Conservation (phyloP, 2,329 filamentous ascomycete species). For the Trichoderma simmonsii region DNA sequence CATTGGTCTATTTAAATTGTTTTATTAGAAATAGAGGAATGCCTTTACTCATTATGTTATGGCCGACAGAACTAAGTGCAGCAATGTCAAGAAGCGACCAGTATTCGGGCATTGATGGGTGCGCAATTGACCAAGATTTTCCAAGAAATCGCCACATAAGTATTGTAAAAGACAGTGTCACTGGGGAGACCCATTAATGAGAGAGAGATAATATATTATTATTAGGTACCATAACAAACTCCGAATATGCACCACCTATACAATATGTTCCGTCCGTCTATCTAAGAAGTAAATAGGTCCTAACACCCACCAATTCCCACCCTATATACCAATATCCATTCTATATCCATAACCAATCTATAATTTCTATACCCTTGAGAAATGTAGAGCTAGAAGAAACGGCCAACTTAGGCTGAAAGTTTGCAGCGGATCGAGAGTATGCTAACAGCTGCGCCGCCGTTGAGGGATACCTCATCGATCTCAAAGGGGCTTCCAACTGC, state of each 20-base stretch:
- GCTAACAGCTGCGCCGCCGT: background rate
- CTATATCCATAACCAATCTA: background rate
- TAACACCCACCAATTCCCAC: background rate
- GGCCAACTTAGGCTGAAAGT: background rate
- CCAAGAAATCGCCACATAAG: background rate
- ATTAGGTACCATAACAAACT: background rate
- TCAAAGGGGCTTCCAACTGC: background rate
- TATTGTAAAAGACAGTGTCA: background rate
- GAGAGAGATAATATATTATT: background rate
- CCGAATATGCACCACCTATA: background rate
- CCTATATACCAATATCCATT: background rate
- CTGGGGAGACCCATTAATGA: accelerated
- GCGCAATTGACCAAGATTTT: background rate
- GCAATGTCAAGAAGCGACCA: background rate
- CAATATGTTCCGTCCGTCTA: background rate
- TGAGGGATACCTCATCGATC: background rate
- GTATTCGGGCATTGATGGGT: too few relatives aligned
- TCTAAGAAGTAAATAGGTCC: background rate
- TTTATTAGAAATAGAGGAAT: background rate
- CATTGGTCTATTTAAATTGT: background rate
- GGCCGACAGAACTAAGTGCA: background rate
- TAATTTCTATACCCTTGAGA: background rate
- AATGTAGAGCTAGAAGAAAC: background rate
- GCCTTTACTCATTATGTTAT: background rate
- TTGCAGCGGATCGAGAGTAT: background rate